These are phyloP conservation scores for Umbilicaria muhlenbergii DNA, from an alignment of 495 filamentous ascomycete species.

Conservation along the genomic window DNA sequence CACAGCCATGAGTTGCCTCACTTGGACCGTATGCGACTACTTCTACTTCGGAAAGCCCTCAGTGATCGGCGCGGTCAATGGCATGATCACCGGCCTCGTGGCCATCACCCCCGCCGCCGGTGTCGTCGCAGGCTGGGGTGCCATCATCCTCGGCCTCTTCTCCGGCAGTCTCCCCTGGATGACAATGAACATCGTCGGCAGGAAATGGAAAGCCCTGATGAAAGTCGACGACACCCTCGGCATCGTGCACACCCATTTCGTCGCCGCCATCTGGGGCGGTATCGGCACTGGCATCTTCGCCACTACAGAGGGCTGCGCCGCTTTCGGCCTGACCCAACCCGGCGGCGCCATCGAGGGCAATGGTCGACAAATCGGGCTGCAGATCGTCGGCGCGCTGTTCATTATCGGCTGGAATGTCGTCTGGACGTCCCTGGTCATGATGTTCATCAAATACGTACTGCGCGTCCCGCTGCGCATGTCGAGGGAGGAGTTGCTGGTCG, in stretches of 20 bases:
- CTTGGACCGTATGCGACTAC: slow-evolving; percentile 31
- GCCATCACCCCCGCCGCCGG: slow-evolving; percentile 41
- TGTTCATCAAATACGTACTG: slow-evolving; percentile 38
- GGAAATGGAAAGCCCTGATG: slow-evolving; percentile 24
- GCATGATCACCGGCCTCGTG: slow-evolving; percentile 39
- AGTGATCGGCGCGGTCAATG: slow-evolving; percentile 35
- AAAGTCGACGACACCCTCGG: slow-evolving; percentile 36
- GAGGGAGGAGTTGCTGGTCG: slow-evolving; percentile 29
- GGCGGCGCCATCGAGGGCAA: slow-evolving; percentile 38
- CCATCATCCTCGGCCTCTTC: slow-evolving; percentile 32
- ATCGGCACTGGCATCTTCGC: slow-evolving; percentile 38
- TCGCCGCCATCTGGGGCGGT: slow-evolving; percentile 35
- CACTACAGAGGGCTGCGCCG: slow-evolving; percentile 29
- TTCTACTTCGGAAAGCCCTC: slow-evolving; percentile 35
- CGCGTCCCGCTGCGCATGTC: slow-evolving; percentile 33
- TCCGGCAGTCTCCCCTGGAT: slow-evolving; percentile 37
- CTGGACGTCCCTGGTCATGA: slow-evolving; percentile 35
- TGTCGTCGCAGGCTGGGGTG: slow-evolving; percentile 40
- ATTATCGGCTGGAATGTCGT: slow-evolving; percentile 39
- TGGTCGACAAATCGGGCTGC: slow-evolving; percentile 34
- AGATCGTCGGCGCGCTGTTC: slow-evolving; percentile 38
- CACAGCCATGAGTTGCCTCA: slow-evolving; percentile 33
- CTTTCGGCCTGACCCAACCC: slow-evolving; percentile 32
- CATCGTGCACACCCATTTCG: slow-evolving; percentile 37
- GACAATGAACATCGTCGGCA: slow-evolving; percentile 35